Conservation (phyloP, 2,329 filamentous ascomycete species). For the Alternaria infectoria region DNA sequence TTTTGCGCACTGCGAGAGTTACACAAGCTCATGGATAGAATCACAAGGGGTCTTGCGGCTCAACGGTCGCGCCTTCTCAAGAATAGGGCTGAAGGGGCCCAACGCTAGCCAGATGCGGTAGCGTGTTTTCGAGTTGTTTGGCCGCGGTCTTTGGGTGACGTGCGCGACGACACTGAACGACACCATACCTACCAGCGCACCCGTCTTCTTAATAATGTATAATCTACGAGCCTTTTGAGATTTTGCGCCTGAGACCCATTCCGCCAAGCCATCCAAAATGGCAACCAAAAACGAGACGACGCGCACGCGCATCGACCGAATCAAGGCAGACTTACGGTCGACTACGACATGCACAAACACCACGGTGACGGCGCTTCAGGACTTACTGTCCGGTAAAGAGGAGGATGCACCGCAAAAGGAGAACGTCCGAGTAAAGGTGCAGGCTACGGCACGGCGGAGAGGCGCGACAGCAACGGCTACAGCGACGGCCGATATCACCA, state of each 20-base stretch:
- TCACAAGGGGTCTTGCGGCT: neutral
- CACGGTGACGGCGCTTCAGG: conserved; percentile 55
- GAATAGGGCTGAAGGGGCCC: neutral
- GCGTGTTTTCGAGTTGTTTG: conserved; percentile 27
- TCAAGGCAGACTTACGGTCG: conserved; percentile 56
- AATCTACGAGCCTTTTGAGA: conserved; percentile 31
- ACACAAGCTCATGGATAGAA: neutral
- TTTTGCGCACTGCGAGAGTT: neutral
- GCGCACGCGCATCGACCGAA: conserved; percentile 57
- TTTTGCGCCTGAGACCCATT: neutral
- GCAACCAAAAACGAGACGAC: conserved; percentile 33
- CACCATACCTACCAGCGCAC: conserved; percentile 15
- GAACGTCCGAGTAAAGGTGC: conserved; percentile 40
- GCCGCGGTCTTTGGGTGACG: conserved; percentile 14
- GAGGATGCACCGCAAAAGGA: conserved; percentile 45
- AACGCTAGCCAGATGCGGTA: conserved; percentile 21
- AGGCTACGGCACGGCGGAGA: conserved; percentile 29
- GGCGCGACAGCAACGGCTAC: conserved; percentile 40
- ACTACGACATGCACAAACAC: conserved; percentile 57
- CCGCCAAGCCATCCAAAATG: conserved; percentile 26
- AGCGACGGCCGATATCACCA: conserved; percentile 44
- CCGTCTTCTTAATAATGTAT: conserved; percentile 37
- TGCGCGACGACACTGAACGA: conserved; percentile 10
- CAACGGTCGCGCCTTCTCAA: neutral
- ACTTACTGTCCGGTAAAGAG: conserved; percentile 48